These are phyloP conservation scores for Cardiospermum halicacabum DNA, from an alignment of 345 rosid species.

Conservation along the genomic window DNA sequence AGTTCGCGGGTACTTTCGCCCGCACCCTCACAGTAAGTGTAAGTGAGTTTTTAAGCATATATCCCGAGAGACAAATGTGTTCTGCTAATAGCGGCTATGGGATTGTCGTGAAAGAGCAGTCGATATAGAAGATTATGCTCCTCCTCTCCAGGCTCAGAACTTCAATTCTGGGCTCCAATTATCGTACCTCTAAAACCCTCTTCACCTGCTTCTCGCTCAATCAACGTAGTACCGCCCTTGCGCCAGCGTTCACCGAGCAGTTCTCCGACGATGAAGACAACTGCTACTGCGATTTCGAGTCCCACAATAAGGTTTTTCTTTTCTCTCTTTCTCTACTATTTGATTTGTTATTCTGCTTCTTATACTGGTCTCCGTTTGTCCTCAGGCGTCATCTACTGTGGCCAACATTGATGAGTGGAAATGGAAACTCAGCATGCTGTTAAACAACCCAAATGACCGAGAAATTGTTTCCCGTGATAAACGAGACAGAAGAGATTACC, in stretches of 20 bases:
- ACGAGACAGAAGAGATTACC: conserved; percentile 92
- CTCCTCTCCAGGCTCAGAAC: background rate
- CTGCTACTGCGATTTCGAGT: conserved; percentile 54
- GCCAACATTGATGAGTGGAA: conserved; percentile 96
- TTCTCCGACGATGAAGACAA: conserved; percentile 93
- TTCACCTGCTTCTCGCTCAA: conserved; percentile 5
- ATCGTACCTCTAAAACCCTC: background rate
- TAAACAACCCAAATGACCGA: conserved; percentile 68
- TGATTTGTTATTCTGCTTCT: too few relatives aligned
- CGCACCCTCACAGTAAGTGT: too few relatives aligned
- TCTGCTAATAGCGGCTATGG: too few relatives aligned
- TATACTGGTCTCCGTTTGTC: background rate
- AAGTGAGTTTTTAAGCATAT: too few relatives aligned
- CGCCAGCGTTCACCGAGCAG: conserved; percentile 85
- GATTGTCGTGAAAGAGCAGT: too few relatives aligned
- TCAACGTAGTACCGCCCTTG: conserved; percentile 37
- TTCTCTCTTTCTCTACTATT: background rate
- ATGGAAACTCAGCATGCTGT: conserved; percentile 83
- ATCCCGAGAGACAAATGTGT: too few relatives aligned
- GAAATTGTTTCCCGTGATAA: conserved; percentile 88
- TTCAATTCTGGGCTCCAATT: background rate
- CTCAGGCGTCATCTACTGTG: conserved; percentile 88
- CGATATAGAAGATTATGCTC: background rate
- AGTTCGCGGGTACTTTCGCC: too few relatives aligned
- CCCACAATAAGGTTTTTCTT: conserved; percentile 43